These are phyloP conservation scores for Colletotrichum cordylinicola DNA, from an alignment of 2,329 filamentous ascomycete genomes.

Conservation along the genomic window DNA sequence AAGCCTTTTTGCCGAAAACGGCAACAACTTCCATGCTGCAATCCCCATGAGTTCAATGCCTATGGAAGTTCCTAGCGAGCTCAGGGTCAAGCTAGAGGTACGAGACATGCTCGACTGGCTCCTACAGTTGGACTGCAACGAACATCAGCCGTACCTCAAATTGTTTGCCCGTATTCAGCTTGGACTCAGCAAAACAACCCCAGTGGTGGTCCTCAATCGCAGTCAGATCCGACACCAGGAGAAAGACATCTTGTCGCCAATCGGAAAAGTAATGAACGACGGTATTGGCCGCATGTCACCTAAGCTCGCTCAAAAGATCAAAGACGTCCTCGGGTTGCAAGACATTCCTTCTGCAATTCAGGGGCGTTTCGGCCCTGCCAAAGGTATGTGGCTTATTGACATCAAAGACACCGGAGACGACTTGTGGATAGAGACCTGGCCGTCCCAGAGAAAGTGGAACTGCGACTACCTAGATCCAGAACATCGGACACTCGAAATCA, in stretches of 20 bases:
- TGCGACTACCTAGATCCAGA: constrained; percentile 51
- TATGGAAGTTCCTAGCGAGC: not conserved
- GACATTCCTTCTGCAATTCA: constrained; percentile 71
- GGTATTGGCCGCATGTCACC: constrained; percentile 71
- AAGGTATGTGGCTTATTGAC: constrained; percentile 77
- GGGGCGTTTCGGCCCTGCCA: constrained; percentile 73
- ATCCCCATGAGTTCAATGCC: constrained; percentile 21
- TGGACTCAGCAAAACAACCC: constrained; percentile 56
- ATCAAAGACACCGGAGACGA: constrained; percentile 47
- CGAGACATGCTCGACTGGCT: constrained; percentile 58
- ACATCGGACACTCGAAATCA: constrained; percentile 71
- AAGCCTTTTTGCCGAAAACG: constrained; percentile 59
- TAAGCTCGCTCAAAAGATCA: constrained; percentile 60
- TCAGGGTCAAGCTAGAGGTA: constrained; percentile 39
- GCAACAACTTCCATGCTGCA: constrained; percentile 42
- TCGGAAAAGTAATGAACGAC: constrained; percentile 64
- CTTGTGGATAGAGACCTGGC: constrained; percentile 71
- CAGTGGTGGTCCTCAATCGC: constrained; percentile 50
- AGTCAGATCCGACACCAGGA: constrained; percentile 48
- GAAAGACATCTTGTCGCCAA: constrained; percentile 45
- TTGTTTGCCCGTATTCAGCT: constrained; percentile 63
- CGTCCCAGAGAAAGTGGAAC: constrained; percentile 73
- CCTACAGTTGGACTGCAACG: constrained; percentile 50
- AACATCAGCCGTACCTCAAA: constrained; percentile 55
- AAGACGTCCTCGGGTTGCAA: constrained; percentile 51